Conservation (phyloP, 1,284 basidiomycete genomes). For the Trichosporon sp. region DNA sequence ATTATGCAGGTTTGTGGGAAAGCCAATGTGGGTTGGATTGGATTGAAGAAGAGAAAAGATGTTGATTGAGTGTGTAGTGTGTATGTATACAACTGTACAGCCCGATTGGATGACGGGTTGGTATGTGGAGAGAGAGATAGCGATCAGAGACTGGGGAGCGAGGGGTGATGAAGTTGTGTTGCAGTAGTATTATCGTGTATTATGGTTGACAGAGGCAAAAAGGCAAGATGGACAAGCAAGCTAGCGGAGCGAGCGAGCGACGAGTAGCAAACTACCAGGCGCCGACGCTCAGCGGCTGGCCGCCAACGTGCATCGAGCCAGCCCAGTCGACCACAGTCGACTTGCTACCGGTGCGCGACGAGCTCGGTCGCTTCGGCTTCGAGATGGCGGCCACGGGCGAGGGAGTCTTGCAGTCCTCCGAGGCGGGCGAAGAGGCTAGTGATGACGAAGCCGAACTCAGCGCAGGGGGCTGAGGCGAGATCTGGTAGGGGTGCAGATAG, state of each 20-base stretch:
- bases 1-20: slow-evolving; percentile 7
- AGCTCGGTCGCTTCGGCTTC: slow-evolving; percentile 12
- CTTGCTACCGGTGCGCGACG: slow-evolving; percentile 9
- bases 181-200: background rate
- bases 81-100: slow-evolving; percentile 21
- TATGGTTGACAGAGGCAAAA: background rate
- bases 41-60: too few species aligned
- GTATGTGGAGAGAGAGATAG: too few species aligned
- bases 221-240: too few species aligned
- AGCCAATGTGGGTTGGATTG: slow-evolving; percentile 8
- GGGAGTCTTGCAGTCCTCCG: slow-evolving; percentile 46
- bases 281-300: slow-evolving; percentile 15
- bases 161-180: background rate
- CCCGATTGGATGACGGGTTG: background rate
- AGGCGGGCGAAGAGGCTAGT: slow-evolving; percentile 40
- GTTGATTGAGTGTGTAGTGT: background rate
- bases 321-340: slow-evolving; percentile 12
- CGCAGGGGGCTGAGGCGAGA: slow-evolving; percentile 35
- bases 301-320: slow-evolving; percentile 9
- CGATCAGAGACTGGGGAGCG: background rate
- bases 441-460: slow-evolving; percentile 40
- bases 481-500: slow-evolving; percentile 19
- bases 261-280: slow-evolving; percentile 14
- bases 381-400: slow-evolving; percentile 35
- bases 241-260: background rate